These are phyloP conservation scores for Adansonia digitata DNA, from an alignment of 345 rosid species.

Conservation along the genomic window DNA sequence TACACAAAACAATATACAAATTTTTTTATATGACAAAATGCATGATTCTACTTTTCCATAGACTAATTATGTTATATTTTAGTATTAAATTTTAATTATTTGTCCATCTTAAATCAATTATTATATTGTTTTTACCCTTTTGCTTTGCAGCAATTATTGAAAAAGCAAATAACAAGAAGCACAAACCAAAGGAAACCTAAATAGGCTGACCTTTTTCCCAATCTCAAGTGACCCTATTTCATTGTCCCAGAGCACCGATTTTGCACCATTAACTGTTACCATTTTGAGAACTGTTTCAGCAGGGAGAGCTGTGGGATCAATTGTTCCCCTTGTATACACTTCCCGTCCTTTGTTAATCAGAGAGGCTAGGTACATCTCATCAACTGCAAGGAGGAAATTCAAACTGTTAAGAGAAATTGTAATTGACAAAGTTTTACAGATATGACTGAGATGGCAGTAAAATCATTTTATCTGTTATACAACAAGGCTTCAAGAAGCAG, in stretches of 20 bases:
- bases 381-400: slow-evolving; percentile 36
- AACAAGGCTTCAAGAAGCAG: background rate
- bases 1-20: background rate
- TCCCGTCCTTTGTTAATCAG: slow-evolving; percentile 60
- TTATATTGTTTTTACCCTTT: background rate
- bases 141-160: background rate
- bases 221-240: slow-evolving; percentile 70
- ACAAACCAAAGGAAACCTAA: background rate
- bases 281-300: slow-evolving; percentile 57
- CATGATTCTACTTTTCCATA: background rate
- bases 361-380: slow-evolving; percentile 72
- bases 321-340: slow-evolving; percentile 37
- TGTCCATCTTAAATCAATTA: background rate
- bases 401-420: background rate
- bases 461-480: background rate
- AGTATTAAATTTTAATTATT: background rate
- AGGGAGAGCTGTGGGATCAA: slow-evolving; percentile 63
- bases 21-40: background rate
- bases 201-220: slow-evolving; percentile 51
- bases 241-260: slow-evolving; percentile 61
- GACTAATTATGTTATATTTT: background rate
- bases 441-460: background rate
- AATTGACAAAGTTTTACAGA: background rate
- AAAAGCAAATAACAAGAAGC: background rate
- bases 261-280: slow-evolving; percentile 66